These are phyloP conservation scores for Scytalidium sp. DNA, from an alignment of 2,329 filamentous ascomycete species.

Conservation along the genomic window DNA sequence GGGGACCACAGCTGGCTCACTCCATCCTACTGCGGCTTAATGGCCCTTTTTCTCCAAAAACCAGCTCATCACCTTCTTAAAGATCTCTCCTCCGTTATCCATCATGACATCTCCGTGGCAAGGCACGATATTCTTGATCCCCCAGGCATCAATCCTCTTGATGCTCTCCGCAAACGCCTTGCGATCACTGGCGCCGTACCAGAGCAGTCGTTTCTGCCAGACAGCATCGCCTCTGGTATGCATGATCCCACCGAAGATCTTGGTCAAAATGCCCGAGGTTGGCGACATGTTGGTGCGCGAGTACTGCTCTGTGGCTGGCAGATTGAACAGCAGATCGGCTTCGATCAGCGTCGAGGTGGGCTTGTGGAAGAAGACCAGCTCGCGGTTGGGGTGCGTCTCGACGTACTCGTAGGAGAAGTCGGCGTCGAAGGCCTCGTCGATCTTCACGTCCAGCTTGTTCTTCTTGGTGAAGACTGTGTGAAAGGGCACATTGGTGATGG, in stretches of 20 bases:
- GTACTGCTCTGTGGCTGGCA: constrained; percentile 86
- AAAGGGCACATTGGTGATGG: constrained; percentile 46
- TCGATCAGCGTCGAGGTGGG: constrained; percentile 78
- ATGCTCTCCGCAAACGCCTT: constrained; percentile 68
- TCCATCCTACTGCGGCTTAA: neutral
- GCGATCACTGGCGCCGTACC: constrained; percentile 66
- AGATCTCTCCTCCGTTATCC: constrained; percentile 67
- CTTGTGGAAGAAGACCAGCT: constrained; percentile 83
- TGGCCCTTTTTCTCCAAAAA: constrained; percentile 54
- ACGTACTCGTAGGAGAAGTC: constrained; percentile 90
- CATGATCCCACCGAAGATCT: constrained; percentile 55
- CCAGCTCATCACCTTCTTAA: constrained; percentile 79
- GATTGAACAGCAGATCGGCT: constrained; percentile 89
- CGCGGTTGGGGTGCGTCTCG: constrained; percentile 74
- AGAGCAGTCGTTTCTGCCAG: constrained; percentile 77
- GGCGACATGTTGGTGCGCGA: constrained; percentile 51
- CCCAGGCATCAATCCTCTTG: constrained; percentile 70
- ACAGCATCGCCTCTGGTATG: constrained; percentile 60
- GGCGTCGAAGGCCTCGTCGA: constrained; percentile 76
- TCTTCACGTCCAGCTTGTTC: constrained; percentile 45
- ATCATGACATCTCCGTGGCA: constrained; percentile 93
- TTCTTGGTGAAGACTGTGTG: constrained; percentile 62
- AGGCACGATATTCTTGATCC: constrained; percentile 81
- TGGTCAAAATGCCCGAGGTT: constrained; percentile 56
- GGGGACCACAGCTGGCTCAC: neutral